Percentiles rank a stretch among this genome's conserved stretches.
These are phyloP conservation scores for Mrakia blollopis DNA, from an alignment of 768 basidiomycete genomes.

Conservation along the genomic window DNA sequence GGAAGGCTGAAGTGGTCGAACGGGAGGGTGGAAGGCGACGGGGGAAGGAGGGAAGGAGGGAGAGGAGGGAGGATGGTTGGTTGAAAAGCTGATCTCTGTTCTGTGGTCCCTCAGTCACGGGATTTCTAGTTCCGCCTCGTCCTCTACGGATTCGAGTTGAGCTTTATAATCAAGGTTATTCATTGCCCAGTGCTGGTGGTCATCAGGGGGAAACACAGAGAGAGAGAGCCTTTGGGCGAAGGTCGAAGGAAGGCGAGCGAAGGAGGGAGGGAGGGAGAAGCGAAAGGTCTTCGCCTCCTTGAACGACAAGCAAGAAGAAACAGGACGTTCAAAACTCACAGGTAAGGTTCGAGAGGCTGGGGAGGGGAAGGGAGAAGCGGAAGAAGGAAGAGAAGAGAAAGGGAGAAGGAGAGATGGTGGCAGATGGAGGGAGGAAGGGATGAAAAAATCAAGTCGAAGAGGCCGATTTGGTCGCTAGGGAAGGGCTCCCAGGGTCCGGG, in stretches of 20 bases:
- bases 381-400: too few species aligned
- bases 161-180: conserved; percentile 31
- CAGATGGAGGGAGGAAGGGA: too few species aligned
- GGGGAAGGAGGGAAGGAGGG: background rate
- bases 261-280: background rate
- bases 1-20: background rate
- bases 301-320: too few species aligned
- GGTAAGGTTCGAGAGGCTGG: too few species aligned
- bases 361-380: too few species aligned
- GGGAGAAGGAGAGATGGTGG: too few species aligned
- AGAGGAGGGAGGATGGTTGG: background rate
- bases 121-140: conserved; percentile 33
- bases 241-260: background rate
- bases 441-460: too few species aligned
- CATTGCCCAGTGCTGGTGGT: conserved; percentile 35
- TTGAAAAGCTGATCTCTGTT: background rate
- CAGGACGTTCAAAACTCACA: too few species aligned
- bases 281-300: background rate
- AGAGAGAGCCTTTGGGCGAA: background rate
- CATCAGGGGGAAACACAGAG: conserved; percentile 26
- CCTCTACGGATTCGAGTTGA: conserved; percentile 25
- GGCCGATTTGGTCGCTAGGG: too few species aligned
- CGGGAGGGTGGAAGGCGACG: background rate
- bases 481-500: too few species aligned
- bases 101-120: conserved; percentile 32